Conservation (phyloP, 139 green algal species). For the Chlamydomonas urium region DNA sequence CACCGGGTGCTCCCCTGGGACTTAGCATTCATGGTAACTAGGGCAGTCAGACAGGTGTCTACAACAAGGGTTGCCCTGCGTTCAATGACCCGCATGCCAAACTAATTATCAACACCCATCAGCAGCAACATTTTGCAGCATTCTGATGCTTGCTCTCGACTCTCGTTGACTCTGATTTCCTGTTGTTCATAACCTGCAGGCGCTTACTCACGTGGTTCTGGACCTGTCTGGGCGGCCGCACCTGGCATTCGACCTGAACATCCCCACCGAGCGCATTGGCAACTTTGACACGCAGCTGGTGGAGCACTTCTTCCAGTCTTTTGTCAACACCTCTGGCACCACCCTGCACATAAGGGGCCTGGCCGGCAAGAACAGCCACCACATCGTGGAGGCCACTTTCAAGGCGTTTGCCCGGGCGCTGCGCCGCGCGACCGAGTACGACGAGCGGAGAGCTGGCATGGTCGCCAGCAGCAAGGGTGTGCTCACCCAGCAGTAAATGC, state of each 20-base stretch:
- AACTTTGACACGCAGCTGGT: conserved; percentile 93
- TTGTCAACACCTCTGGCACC: conserved; percentile 89
- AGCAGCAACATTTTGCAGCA: too few species aligned
- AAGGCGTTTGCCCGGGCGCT: conserved; percentile 97
- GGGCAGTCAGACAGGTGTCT: too few species aligned
- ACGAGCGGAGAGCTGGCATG: conserved; percentile 71
- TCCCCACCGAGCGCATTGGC: conserved; percentile 88
- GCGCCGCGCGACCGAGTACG: conserved; percentile 77
- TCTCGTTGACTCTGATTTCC: too few species aligned
- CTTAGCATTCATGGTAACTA: too few species aligned
- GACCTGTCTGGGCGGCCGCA: conserved; percentile 93
- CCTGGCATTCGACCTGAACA: conserved; percentile 72
- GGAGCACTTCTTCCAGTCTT: conserved; percentile 95
- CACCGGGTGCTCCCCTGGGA: too few species aligned
- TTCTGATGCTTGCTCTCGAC: too few species aligned
- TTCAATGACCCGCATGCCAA: too few species aligned
- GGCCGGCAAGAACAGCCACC: conserved; percentile 91
- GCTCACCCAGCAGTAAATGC: conserved; percentile 85
- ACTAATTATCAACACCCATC: too few species aligned
- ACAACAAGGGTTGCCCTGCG: too few species aligned
- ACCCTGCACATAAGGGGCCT: conserved; percentile 89
- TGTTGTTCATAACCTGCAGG: too few species aligned
- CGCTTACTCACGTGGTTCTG: conserved; percentile 73
- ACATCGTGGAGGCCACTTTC: conserved; percentile 99
- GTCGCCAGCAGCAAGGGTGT: conserved; percentile 90